These are phyloP conservation scores for Platanus orientalis DNA, from an alignment of 164 flowering plant species.

Conservation along the genomic window DNA sequence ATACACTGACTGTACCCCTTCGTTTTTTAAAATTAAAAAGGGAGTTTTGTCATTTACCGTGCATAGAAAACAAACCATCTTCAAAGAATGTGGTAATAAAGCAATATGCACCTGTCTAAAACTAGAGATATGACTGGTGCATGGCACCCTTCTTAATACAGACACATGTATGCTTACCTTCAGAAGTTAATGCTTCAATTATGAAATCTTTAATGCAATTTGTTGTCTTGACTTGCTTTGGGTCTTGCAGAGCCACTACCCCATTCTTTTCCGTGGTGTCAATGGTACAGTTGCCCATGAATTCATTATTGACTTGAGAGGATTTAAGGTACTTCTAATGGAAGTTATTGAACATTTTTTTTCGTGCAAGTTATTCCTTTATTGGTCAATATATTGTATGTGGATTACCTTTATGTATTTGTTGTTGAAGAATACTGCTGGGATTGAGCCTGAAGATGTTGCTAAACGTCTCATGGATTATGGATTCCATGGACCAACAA, in stretches of 20 bases:
- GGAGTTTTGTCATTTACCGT: background rate
- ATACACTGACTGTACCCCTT: background rate
- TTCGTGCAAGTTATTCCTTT: background rate
- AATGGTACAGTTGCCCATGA: conserved; percentile 98
- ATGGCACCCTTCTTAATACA: background rate
- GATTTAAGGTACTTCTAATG: conserved; percentile 65
- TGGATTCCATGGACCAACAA: conserved; percentile 96
- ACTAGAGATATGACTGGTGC: background rate
- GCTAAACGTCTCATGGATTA: conserved; percentile 98
- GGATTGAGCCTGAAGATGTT: conserved; percentile 95
- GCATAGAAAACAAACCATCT: background rate
- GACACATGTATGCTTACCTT: background rate
- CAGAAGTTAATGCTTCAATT: background rate
- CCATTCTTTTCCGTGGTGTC: conserved; percentile 96
- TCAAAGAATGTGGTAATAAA: background rate
- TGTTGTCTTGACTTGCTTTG: conserved; percentile 3
- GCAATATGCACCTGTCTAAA: background rate
- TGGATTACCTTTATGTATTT: background rate
- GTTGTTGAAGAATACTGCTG: conserved; percentile 80
- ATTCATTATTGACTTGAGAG: conserved; percentile 88
- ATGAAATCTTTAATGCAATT: background rate
- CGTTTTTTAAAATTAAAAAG: background rate
- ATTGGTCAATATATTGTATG: background rate
- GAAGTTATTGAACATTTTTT: background rate
- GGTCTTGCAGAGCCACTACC: conserved; percentile 66